Evolutionary conservation across 2,329 filamentous ascomycete species (phyloP), one percentile per base, ranked within the genome.

Genomic region (Emmonsiellopsis sp.): DNA sequence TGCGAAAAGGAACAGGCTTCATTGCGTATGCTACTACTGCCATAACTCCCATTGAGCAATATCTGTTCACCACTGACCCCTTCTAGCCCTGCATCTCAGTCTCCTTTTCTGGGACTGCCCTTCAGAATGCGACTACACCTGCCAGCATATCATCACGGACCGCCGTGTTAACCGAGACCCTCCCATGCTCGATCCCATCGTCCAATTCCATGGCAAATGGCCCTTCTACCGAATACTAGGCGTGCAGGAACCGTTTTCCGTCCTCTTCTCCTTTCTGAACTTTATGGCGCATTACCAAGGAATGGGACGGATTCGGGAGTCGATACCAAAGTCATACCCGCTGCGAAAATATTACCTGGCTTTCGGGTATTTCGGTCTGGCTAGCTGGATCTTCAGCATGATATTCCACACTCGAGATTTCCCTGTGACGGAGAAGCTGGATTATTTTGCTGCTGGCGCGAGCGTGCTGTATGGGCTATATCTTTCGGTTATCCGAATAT

Each of bases 201-300:
- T 92, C 53, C 93, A 98, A 73, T 98, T 91, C 77, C 90, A 98
- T 74, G 93, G 93, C 34, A 98, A 98, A 80, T 98, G 93, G 93
- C 93, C 93, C 40, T 98, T 98, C 74, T 78, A 85, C 69, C 87
- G 93, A 60, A 80, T 96, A 65, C 72, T 94, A 52, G 93, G 93
- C 68, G 86, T 95, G 76, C 93, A 98, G 74, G 93, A 98, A 74
- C 90, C 92, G 55, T 89, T 91, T 69, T 90, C 85, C 49, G 92
- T 97, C 60, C 76, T 96, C 65, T 98, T 96, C 78, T 95, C 88
- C 59, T 77, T 95, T 50, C 81, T 94, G 65, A 98, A 98, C 77
- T 85, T 93, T 64, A 80, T 85, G 61, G 92, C 91, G 11, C 93
- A 98, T 74, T 81, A 83, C 66, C 72, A 82, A 61, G 93, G 93